These are phyloP conservation scores for Trichodelitschia bisporula DNA, from an alignment of 495 filamentous ascomycete species.

Conservation along the genomic window DNA sequence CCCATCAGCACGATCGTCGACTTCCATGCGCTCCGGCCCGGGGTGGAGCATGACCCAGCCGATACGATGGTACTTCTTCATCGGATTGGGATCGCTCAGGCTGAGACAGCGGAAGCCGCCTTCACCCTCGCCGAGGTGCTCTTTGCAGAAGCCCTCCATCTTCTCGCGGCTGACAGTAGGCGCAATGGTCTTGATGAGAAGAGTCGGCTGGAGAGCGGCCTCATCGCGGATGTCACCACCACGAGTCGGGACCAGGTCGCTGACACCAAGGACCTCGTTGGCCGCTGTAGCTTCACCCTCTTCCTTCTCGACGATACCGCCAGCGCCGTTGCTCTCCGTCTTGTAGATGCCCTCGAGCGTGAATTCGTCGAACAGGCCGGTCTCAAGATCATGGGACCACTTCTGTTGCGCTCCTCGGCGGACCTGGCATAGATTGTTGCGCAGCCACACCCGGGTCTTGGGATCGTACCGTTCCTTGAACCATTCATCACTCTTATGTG, in stretches of 20 bases:
- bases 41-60: slow-evolving; percentile 94
- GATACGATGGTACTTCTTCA: slow-evolving; percentile 92
- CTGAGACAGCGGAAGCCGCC: slow-evolving; percentile 83
- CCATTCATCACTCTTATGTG: slow-evolving; percentile 89
- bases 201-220: slow-evolving; percentile 55
- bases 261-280: slow-evolving; percentile 77
- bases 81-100: slow-evolving; percentile 84
- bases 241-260: slow-evolving; percentile 58
- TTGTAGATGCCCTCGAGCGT: slow-evolving; percentile 90
- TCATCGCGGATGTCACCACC: slow-evolving; percentile 70
- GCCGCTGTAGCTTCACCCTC: slow-evolving; percentile 77
- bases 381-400: slow-evolving; percentile 65
- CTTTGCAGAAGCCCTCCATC: slow-evolving; percentile 76
- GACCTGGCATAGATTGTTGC: slow-evolving; percentile 44
- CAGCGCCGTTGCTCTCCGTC: slow-evolving; percentile 67
- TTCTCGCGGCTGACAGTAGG: slow-evolving; percentile 89
- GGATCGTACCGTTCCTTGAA: slow-evolving; percentile 88
- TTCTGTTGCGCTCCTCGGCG: slow-evolving; percentile 48
- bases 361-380: slow-evolving; percentile 76
- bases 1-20: slow-evolving; percentile 34
- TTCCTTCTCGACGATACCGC: slow-evolving; percentile 75
- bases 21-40: slow-evolving; percentile 31
- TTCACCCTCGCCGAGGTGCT: slow-evolving; percentile 64
- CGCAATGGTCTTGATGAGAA: slow-evolving; percentile 95
- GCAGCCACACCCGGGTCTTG: slow-evolving; percentile 46